Conservation (phyloP, 2,329 filamentous ascomycete species). For the Venturia aucupariae region DNA sequence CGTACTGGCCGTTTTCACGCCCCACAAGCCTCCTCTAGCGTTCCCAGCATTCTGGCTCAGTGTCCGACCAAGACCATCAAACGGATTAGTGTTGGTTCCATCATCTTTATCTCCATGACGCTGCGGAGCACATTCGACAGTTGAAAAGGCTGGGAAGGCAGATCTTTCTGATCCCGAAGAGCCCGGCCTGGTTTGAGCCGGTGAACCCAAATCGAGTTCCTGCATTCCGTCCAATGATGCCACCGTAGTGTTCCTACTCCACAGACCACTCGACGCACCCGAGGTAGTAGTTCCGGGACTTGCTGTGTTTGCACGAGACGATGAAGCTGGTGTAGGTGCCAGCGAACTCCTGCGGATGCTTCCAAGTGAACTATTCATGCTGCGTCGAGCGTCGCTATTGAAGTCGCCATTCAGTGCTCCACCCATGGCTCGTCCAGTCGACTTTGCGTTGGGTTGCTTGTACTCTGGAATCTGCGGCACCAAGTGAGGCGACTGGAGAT, state of each 20-base stretch:
- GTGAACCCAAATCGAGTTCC: conserved; percentile 2
- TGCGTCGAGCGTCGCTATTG: conserved; percentile 13
- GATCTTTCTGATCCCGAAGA: conserved; percentile 15
- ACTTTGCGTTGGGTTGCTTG: conserved; percentile 19
- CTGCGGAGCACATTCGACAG: conserved; percentile 14
- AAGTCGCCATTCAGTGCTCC: conserved; percentile 14
- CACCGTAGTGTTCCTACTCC: conserved; percentile 26
- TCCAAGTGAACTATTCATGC: conserved; percentile 30
- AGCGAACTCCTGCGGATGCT: conserved; percentile 28
- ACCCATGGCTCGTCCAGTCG: conserved; percentile 19
- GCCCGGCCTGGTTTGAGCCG: not conserved
- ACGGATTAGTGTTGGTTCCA: conserved; percentile 23
- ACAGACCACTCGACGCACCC: conserved; percentile 27
- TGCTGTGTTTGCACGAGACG: conserved; percentile 19
- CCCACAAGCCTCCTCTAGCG: conserved; percentile 10
- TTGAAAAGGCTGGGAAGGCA: conserved; percentile 5
- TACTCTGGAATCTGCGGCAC: conserved; percentile 15
- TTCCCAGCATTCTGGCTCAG: conserved; percentile 18
- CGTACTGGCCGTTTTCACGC: not conserved
- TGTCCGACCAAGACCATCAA: conserved; percentile 16
- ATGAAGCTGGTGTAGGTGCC: conserved; percentile 22
- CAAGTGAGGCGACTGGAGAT: conserved; percentile 25
- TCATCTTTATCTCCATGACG: conserved; percentile 20
- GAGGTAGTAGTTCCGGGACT: conserved; percentile 20
- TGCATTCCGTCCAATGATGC: conserved; percentile 13